Evolutionary conservation across 768 basidiomycete genomes (phyloP).

Genomic region (Panaeolus papilionaceus): DNA sequence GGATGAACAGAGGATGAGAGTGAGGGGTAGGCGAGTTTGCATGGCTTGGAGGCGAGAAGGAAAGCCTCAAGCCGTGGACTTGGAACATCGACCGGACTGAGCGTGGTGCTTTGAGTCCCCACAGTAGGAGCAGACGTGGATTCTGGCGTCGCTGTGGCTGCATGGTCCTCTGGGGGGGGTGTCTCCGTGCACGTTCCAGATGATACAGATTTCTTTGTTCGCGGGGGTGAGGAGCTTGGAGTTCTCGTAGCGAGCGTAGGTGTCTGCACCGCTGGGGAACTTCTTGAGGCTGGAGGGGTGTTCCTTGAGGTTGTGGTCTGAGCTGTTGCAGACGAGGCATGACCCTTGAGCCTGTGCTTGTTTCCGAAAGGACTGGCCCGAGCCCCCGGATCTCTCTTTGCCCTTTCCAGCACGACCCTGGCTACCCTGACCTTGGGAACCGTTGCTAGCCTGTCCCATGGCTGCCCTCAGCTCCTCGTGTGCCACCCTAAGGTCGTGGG

Average conservation of each 20-base stretch:
- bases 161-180: background rate
- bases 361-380: slow-evolving; percentile 19
- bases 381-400: background rate
- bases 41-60: background rate
- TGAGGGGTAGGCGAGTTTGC: slow-evolving; percentile 6
- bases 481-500: background rate
- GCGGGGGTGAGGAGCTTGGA: slow-evolving; percentile 22
- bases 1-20: background rate
- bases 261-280: slow-evolving; percentile 20
- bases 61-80: slow-evolving; percentile 10
- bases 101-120: slow-evolving; percentile 29
- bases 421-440: background rate
- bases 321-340: slow-evolving; percentile 31
- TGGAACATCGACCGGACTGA: slow-evolving; percentile 25
- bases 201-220: slow-evolving; percentile 28
- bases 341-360: slow-evolving; percentile 20
- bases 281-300: slow-evolving; percentile 19
- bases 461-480: background rate
- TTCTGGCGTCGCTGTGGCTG: slow-evolving; percentile 13
- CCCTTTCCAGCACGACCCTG: background rate
- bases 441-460: background rate
- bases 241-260: slow-evolving; percentile 19
- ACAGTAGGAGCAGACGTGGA: slow-evolving; percentile 34
- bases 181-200: slow-evolving; percentile 26
- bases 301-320: slow-evolving; percentile 25